Base-by-base conservation (phyloP, 2,329 filamentous ascomycete species). In the Alternaria gansuensis region DNA sequence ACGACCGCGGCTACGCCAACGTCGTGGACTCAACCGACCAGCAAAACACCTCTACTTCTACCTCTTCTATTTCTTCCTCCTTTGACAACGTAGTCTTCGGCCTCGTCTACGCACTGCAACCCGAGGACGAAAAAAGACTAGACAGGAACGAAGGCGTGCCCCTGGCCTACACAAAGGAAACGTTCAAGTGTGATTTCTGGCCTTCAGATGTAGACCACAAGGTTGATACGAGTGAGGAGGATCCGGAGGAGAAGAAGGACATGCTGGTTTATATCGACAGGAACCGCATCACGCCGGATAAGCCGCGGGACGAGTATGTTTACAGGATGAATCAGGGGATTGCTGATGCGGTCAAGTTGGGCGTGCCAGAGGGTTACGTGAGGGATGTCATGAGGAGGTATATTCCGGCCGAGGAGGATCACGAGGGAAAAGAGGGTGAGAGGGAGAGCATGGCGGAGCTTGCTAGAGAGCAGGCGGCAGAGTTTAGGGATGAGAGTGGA, bases 1-100 rank as follows among this genome's bases (percentile, higher is more conserved):
- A 87, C 70, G 75, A 79, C 44, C 82, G 88, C 2, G 88, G 88
- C 13, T 90, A 88, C 71, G 89, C 89, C 37, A 92, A 91, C 70
- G 79, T 91, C n/a, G 82, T 87, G 26, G 71, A 67, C 33, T 29
- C 46, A 64, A 23, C 5, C 37, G 49, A 39, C 17, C n/a, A 48
- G 29, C 17, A 23, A 14, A 34, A 24, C 29, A 11, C 63, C 62
- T 26, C 36, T 10, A 31, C 6, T 0, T 51, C 54, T n/a, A 17
- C 17, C 17, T 17, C 17, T 17, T 17, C 17, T 17, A 17, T 17
- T 17, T 17, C 17, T 17, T 17, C 17, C 17, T 9, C 29, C 3
- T 21, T 41, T 24, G 28, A 13, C 36, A 3, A 36, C 14, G 57
- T 59, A 0, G 77, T 78, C 34, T 79, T 67, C 60, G 77, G 77